Evolutionary conservation across 2,329 filamentous ascomycete genomes (phyloP), one percentile per base, ranked within the genome.

Genomic region (Fusarium abutilonis): DNA sequence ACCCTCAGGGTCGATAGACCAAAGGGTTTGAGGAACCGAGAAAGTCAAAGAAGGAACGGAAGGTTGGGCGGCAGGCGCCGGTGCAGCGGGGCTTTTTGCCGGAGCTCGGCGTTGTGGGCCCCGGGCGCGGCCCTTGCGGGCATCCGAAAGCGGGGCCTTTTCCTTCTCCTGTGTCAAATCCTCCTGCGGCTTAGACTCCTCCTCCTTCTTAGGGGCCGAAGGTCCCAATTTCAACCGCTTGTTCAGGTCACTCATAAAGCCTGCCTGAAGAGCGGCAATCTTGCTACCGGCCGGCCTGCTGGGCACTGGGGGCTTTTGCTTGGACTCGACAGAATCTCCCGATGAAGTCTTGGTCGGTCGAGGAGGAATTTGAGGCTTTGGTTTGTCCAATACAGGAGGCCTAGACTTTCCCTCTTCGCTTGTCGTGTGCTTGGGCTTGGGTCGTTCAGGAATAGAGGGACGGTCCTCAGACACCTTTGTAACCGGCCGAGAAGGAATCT

Each of bases 211-310:
- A 2, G 88, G 85, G 9, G 83, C 86, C 67, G 91, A 88, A n/a
- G 93, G 94, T 1, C 95, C 95, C 32, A 96, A 79, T 72, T 92
- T 89, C 26, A 99, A 81, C 44, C 93, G 90, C 69, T 92, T 93
- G 76, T 98, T 97, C 38, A 99, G 80, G 72, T 98, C 94, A 40
- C 88, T 93, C 83, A 99, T 87, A 76, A 99, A 98, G 4, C 91
- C 92, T 34, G 91, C 91, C 76, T 96, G 93, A 29, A 99, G 80
- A 21, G 92, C 90, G 14, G 93, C 92, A 73, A 99, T 96, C 80
- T 98, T 98, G 69, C 87, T 86, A 9, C 91, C 91, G 39, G 84
- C 83, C 3, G 93, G 91, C 41, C 92, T 87, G 29, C 64, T 75
- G 10, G 95, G 93, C 3, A 98, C 85, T 0, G 87, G 85, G 5